Percentiles rank a stretch among this genome's conserved stretches.
These are phyloP conservation scores for Glebionis coronaria DNA, from an alignment of 129 eudicot species.

Conservation along the genomic window DNA sequence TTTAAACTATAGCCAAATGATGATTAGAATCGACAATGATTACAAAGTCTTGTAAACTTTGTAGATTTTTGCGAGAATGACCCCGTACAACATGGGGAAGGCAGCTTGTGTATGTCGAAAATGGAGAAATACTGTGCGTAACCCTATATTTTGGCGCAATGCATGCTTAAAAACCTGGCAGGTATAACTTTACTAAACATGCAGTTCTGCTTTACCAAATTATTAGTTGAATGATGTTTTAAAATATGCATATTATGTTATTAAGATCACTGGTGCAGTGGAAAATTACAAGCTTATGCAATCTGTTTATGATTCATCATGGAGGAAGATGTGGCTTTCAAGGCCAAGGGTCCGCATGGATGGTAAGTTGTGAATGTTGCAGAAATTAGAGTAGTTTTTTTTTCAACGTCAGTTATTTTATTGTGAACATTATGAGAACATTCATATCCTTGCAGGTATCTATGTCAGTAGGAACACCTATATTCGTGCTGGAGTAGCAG, in stretches of 20 bases:
- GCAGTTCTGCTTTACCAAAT: constrained; percentile 8
- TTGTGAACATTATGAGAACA: constrained; percentile 3
- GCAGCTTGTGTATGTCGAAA: constrained; percentile 97
- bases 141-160: constrained; percentile 92
- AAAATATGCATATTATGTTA: not conserved
- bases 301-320: constrained; percentile 76
- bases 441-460: constrained; percentile 45
- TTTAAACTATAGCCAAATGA: not conserved
- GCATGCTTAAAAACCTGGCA: constrained; percentile 98
- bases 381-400: too few relatives aligned
- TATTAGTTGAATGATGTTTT: constrained; percentile 5
- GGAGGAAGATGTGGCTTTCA: constrained; percentile 98
- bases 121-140: constrained; percentile 89
- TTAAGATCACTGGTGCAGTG: constrained; percentile 61
- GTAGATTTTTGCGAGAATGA: constrained; percentile 84
- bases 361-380: constrained; percentile 43
- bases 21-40: not conserved
- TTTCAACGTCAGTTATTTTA: not conserved
- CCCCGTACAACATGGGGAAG: constrained; percentile 81
- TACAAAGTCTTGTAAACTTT: constrained; percentile 7
- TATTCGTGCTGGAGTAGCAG: constrained; percentile 93
- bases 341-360: constrained; percentile 92
- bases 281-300: constrained; percentile 88
- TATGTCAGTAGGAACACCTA: constrained; percentile 96
- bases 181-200: constrained; percentile 32